Percentiles rank a stretch among this genome's conserved stretches.
phyloP scores from a whole-genome alignment of 139 green algal genomes.

The Mychonastes homosphaera region DNA sequence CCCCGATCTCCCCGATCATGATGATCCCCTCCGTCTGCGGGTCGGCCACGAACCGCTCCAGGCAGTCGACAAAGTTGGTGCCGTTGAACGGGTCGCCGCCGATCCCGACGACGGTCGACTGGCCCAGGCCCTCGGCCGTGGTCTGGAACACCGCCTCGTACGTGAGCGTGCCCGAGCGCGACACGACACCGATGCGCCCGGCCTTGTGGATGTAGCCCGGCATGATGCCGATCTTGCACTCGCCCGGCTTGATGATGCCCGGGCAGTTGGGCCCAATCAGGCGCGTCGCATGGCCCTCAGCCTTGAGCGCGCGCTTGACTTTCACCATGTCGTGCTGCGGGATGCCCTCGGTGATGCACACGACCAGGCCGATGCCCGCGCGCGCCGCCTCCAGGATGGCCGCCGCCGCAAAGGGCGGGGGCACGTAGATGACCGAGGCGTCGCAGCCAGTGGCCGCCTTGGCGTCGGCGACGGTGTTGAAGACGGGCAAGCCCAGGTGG shows the following conservation, averaged over 20 bases:
- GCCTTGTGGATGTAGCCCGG: conserved; percentile 98
- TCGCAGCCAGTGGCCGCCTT: conserved; percentile 66
- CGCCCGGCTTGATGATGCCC: conserved; percentile 94
- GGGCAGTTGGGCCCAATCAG: conserved; percentile 98
- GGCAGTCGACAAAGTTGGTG: conserved; percentile 98
- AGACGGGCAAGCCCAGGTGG: conserved; percentile 93
- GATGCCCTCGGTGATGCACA: conserved; percentile 99
- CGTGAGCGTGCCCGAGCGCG: conserved; percentile 90
- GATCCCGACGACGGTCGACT: conserved; percentile 93
- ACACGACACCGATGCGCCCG: conserved; percentile 93
- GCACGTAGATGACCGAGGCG: conserved; percentile 92
- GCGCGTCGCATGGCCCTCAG: too few species aligned
- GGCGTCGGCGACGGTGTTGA: conserved; percentile 82
- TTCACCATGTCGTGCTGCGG: conserved; percentile 98
- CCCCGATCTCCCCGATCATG: conserved; percentile 99
- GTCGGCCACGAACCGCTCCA: conserved; percentile 92
- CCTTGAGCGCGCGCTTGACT: too few species aligned
- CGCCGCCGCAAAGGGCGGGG: conserved; percentile 84
- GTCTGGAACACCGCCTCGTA: conserved; percentile 99
- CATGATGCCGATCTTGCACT: conserved; percentile 99
- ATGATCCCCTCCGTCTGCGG: conserved; percentile 94
- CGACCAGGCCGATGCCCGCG: conserved; percentile 89
- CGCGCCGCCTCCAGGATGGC: conserved; percentile 91
- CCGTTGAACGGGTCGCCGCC: conserved; percentile 89
- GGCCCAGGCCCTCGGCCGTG: conserved; percentile 79